phyloP scores from a whole-genome alignment of 495 filamentous ascomycete genomes.

The Penicillium bialowiezense region DNA sequence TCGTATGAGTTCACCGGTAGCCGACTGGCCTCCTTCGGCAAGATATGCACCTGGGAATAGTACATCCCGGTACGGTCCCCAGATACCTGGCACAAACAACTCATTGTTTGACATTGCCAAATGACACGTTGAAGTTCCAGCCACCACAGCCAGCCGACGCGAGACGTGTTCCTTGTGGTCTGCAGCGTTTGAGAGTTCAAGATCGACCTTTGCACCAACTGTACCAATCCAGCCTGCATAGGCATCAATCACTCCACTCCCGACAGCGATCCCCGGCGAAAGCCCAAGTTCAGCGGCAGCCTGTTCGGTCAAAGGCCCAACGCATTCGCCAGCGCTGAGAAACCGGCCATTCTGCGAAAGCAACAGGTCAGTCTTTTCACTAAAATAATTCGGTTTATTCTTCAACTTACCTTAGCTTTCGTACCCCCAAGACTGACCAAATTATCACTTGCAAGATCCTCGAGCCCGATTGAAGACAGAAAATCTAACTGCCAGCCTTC shows the following conservation, averaged over 20 bases:
- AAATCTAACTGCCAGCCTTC: constrained; percentile 93
- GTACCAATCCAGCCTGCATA: constrained; percentile 93
- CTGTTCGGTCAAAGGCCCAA: constrained; percentile 69
- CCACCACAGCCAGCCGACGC: constrained; percentile 71
- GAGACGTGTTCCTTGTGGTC: constrained; percentile 64
- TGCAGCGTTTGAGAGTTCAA: constrained; percentile 58
- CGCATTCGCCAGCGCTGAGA: constrained; percentile 75
- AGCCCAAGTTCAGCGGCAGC: constrained; percentile 76
- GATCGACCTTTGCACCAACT: constrained; percentile 77
- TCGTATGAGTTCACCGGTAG: constrained; percentile 80
- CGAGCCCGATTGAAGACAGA: constrained; percentile 28
- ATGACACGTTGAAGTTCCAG: constrained; percentile 90
- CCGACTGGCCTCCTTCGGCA: constrained; percentile 85
- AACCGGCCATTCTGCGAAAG: constrained; percentile 60
- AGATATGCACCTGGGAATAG: constrained; percentile 79
- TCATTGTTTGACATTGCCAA: constrained; percentile 80
- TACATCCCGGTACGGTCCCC: constrained; percentile 86
- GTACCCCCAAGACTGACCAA: neutral
- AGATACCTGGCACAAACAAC: constrained; percentile 82
- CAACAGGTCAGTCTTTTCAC: too few relatives aligned
- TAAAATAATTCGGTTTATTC: too few relatives aligned
- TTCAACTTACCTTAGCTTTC: constrained; percentile 34
- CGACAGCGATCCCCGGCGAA: constrained; percentile 72
- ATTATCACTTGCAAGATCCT: neutral
- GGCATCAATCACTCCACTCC: constrained; percentile 87